These are phyloP conservation scores for Paracorniculantispora psalliotae DNA, from an alignment of 2,329 filamentous ascomycete genomes.

Conservation along the genomic window DNA sequence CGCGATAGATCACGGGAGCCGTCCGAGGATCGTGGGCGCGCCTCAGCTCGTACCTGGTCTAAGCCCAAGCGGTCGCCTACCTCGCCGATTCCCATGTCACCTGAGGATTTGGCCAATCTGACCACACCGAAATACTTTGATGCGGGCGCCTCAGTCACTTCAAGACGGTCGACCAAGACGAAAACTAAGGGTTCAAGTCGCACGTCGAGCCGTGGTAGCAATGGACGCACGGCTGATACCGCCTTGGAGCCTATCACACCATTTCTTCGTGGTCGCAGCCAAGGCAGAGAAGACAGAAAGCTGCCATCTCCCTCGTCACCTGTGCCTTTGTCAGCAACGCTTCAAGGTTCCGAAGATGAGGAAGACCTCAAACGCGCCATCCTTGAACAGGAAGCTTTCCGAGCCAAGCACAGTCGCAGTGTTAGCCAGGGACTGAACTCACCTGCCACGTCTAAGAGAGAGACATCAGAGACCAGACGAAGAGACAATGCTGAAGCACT, in stretches of 20 bases:
- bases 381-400: slow-evolving; percentile 51
- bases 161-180: slow-evolving; percentile 37
- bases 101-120: slow-evolving; percentile 70
- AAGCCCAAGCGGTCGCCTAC: slow-evolving; percentile 83
- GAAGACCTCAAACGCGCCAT: slow-evolving; percentile 52
- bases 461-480: slow-evolving; percentile 37
- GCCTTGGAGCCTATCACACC: slow-evolving; percentile 36
- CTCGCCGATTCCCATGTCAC: slow-evolving; percentile 91
- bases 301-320: slow-evolving; percentile 75
- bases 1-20: slow-evolving; percentile 52
- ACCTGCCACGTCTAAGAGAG: slow-evolving; percentile 29
- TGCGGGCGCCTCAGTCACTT: slow-evolving; percentile 37
- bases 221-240: slow-evolving; percentile 41
- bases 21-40: slow-evolving; percentile 68
- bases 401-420: slow-evolving; percentile 50
- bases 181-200: slow-evolving; percentile 37
- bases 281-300: slow-evolving; percentile 52
- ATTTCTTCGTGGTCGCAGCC: slow-evolving; percentile 58
- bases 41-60: slow-evolving; percentile 58
- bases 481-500: slow-evolving; percentile 27
- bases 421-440: slow-evolving; percentile 37
- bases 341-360: slow-evolving; percentile 57
- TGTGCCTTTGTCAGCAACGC: slow-evolving; percentile 62
- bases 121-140: slow-evolving; percentile 40
- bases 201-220: slow-evolving; percentile 44